Conservation (phyloP, 1,284 basidiomycete species). For the Coniferiporia weirii region DNA sequence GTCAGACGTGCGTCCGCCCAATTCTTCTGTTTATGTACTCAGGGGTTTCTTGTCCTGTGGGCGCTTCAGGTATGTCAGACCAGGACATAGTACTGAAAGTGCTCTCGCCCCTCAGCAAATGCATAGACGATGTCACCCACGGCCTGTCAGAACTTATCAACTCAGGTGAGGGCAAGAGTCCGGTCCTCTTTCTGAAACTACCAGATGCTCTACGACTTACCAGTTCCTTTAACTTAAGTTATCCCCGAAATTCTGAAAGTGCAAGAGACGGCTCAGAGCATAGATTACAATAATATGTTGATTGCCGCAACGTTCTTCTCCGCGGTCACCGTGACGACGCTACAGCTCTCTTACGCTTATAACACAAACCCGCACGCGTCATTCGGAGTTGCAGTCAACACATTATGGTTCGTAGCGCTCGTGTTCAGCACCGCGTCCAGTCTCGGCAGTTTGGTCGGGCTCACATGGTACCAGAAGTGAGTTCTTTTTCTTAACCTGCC, state of each 20-base stretch:
- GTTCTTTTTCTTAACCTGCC: not conserved
- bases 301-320: constrained; percentile 27
- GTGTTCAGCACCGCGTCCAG: constrained; percentile 25
- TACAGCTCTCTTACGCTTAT: constrained; percentile 18
- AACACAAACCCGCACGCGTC: not conserved
- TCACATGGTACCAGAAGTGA: not conserved
- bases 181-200: not conserved
- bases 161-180: not conserved
- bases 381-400: constrained; percentile 19
- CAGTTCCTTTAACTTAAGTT: not conserved
- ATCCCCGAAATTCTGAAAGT: not conserved
- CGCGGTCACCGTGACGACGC: constrained; percentile 23
- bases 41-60: not conserved
- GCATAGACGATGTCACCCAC: not conserved
- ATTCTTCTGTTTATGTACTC: not conserved
- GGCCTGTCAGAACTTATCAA: not conserved
- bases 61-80: no score
- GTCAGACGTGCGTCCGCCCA: no score
- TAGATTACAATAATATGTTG: constrained; percentile 23
- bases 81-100: not conserved
- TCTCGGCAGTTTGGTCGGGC: constrained; percentile 22
- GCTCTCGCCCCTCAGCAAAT: not conserved
- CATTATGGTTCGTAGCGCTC: constrained; percentile 25
- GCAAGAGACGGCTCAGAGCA: not conserved
- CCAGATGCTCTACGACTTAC: not conserved